Percentiles rank a stretch among this genome's conserved stretches.
phyloP scores from a whole-genome alignment of 345 rosid genomes.

The Hypericum androsaemum region DNA sequence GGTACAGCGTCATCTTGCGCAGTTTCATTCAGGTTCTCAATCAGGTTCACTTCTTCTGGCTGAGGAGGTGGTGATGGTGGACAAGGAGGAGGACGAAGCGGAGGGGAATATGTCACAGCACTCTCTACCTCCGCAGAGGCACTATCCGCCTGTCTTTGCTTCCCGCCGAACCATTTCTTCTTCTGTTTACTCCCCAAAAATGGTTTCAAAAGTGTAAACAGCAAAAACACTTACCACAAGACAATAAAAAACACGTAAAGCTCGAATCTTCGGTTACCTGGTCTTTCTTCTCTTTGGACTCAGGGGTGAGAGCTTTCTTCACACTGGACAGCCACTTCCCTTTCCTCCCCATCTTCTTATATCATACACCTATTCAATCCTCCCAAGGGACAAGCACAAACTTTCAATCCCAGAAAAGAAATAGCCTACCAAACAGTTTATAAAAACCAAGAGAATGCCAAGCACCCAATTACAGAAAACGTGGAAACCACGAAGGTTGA shows the following conservation, averaged over 20 bases:
- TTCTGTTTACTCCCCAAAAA: constrained; percentile 21
- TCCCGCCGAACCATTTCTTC: constrained; percentile 51
- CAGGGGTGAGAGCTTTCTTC: constrained; percentile 78
- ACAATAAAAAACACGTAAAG: background rate
- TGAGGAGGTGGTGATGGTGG: constrained; percentile 23
- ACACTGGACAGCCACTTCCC: constrained; percentile 88
- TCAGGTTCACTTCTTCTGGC: constrained; percentile 35
- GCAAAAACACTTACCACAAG: background rate
- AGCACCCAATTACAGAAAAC: too few species aligned
- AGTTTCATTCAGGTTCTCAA: constrained; percentile 37
- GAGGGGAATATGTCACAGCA: constrained; percentile 26
- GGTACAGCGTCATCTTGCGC: constrained; percentile 23
- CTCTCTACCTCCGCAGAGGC: constrained; percentile 21
- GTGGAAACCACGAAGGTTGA: too few species aligned
- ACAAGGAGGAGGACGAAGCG: constrained; percentile 27
- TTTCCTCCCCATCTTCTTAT: constrained; percentile 69
- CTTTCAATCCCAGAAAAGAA: too few species aligned
- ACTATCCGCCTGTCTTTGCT: constrained; percentile 31
- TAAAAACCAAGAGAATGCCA: too few species aligned
- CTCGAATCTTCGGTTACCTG: constrained; percentile 21
- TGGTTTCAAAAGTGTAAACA: constrained; percentile 9
- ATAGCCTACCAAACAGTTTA: too few species aligned
- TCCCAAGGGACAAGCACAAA: background rate
- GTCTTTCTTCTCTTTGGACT: constrained; percentile 47
- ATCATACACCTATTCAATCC: constrained; percentile 26